Conservation (phyloP, 2,329 filamentous ascomycete genomes). For the Claviceps purpurea region DNA sequence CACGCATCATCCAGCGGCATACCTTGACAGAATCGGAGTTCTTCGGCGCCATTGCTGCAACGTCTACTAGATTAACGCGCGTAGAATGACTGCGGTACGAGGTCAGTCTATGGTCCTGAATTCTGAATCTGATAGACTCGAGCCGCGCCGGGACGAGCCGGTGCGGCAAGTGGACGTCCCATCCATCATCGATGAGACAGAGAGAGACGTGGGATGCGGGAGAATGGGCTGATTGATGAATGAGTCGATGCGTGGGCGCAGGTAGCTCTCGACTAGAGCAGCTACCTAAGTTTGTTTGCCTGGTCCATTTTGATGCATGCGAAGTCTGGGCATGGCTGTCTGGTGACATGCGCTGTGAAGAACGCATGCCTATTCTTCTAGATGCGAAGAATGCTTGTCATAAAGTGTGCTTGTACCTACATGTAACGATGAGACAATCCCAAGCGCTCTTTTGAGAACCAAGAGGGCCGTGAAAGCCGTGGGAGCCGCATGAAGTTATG, state of each 20-base stretch:
- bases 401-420: too few relatives aligned
- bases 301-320: not conserved
- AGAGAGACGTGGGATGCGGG: not conserved
- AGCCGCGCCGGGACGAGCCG: constrained; percentile 27
- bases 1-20: constrained; percentile 5
- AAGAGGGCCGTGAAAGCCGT: too few relatives aligned
- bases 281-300: not conserved
- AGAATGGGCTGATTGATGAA: not conserved
- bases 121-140: constrained; percentile 29
- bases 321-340: too few relatives aligned
- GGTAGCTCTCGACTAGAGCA: too few relatives aligned
- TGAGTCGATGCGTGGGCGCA: too few relatives aligned
- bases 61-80: constrained; percentile 18
- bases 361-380: too few relatives aligned
- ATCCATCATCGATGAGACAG: constrained; percentile 28
- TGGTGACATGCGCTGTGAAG: too few relatives aligned
- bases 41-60: constrained; percentile 17
- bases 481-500: too few relatives aligned
- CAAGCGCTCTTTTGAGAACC: too few relatives aligned
- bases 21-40: constrained; percentile 23
- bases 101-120: constrained; percentile 29
- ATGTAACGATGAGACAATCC: too few relatives aligned
- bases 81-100: constrained; percentile 23
- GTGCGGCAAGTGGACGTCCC: constrained; percentile 37
- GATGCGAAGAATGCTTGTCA: too few relatives aligned